phyloP scores from a whole-genome alignment of 2,329 filamentous ascomycete genomes.

The Pseudocercospora vitis region DNA sequence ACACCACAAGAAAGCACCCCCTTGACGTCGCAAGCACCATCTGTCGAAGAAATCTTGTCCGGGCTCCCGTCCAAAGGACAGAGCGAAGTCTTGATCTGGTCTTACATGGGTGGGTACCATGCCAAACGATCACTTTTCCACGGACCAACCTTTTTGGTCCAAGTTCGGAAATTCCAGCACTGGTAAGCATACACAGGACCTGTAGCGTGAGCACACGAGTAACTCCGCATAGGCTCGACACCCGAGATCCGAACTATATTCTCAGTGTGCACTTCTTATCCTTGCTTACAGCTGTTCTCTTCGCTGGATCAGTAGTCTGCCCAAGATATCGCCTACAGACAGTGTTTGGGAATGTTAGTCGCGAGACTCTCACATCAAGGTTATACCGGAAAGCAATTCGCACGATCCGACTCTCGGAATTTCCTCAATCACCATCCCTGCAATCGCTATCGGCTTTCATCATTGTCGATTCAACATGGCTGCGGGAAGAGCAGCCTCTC shows the following conservation, averaged over 20 bases:
- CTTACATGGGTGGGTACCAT: constrained; percentile 28
- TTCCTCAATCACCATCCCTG: constrained; percentile 48
- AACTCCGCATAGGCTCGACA: constrained; percentile 15
- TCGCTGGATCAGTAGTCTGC: constrained; percentile 29
- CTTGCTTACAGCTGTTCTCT: constrained; percentile 26
- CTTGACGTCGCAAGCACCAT: constrained; percentile 18
- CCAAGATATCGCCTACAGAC: constrained; percentile 23
- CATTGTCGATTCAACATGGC: constrained; percentile 37
- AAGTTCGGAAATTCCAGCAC: constrained; percentile 23
- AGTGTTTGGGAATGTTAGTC: constrained; percentile 25
- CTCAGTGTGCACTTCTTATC: constrained; percentile 27
- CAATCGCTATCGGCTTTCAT: constrained; percentile 50
- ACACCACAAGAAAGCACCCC: constrained; percentile 23
- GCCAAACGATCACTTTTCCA: constrained; percentile 25
- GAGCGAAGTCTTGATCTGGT: constrained; percentile 26
- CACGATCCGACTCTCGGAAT: constrained; percentile 33
- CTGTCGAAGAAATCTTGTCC: constrained; percentile 23
- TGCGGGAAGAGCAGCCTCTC: constrained; percentile 51
- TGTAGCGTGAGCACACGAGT: no score
- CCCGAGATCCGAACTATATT: constrained; percentile 23
- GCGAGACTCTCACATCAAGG: constrained; percentile 24
- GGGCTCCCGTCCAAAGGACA: constrained; percentile 24
- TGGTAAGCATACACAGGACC: constrained; percentile 16
- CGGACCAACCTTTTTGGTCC: constrained; percentile 21
- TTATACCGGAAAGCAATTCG: constrained; percentile 26